Evolutionary conservation across 1,139 yeast genomes (phyloP).

Genomic region (Blastobotrys petasosporus): DNA sequence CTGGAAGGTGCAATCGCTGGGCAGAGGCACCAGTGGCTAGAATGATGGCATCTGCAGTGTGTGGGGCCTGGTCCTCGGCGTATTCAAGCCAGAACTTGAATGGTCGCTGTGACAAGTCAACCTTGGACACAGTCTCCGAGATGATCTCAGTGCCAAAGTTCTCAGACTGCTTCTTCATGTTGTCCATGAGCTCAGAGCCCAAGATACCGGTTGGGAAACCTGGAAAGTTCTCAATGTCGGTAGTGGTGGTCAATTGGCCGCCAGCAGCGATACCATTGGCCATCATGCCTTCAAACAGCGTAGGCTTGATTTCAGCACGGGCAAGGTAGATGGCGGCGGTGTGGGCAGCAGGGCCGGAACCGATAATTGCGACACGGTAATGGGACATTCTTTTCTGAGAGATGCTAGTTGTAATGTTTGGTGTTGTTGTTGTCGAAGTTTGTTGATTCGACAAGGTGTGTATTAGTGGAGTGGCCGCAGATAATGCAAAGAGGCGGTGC

Average conservation of each 20-base stretch:
- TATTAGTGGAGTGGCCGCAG: background rate
- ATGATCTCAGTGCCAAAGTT: conserved; percentile 89
- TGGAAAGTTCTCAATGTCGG: conserved; percentile 92
- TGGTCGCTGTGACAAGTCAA: conserved; percentile 79
- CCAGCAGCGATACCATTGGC: conserved; percentile 99
- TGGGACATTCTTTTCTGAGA: conserved; percentile 39
- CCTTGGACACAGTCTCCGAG: conserved; percentile 90
- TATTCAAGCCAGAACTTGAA: conserved; percentile 97
- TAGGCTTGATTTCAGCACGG: conserved; percentile 93
- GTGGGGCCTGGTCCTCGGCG: conserved; percentile 73
- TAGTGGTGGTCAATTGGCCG: conserved; percentile 96
- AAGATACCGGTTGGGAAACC: conserved; percentile 95
- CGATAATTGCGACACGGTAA: conserved; percentile 84
- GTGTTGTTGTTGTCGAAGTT: too few relatives aligned
- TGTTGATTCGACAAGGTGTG: too few relatives aligned
- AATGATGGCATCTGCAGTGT: conserved; percentile 86
- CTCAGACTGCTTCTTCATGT: conserved; percentile 81
- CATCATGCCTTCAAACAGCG: conserved; percentile 88
- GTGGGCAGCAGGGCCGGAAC: conserved; percentile 99
- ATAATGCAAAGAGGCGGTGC: conserved; percentile 3
- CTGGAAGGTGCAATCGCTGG: conserved; percentile 86
- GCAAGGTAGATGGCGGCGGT: conserved; percentile 97
- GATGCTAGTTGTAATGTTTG: background rate
- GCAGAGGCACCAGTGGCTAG: conserved; percentile 98
- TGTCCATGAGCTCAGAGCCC: conserved; percentile 85